Percentiles rank a stretch among this genome's conserved stretches.
Conservation (phyloP, 106 monocot species). For the Iris macrosiphon region DNA sequence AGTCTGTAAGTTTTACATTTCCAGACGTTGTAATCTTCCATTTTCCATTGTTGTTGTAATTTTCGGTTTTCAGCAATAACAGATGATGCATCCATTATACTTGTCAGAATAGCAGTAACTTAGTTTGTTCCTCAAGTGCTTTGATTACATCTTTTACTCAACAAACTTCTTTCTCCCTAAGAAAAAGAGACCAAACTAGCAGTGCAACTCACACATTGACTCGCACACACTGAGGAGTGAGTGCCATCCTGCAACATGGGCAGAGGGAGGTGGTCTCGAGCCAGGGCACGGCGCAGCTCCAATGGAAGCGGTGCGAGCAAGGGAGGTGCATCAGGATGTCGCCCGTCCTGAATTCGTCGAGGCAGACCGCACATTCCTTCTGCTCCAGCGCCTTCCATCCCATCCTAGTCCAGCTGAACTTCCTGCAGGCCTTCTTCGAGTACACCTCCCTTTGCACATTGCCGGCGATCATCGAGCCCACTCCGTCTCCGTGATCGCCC, state of each 20-base stretch:
- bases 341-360: constrained; percentile 55
- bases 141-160: too few species aligned
- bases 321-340: constrained; percentile 44
- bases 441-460: constrained; percentile 31
- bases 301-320: constrained; percentile 63
- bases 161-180: too few species aligned
- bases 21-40: too few species aligned
- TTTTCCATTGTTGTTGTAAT: too few species aligned
- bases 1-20: too few species aligned
- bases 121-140: too few species aligned
- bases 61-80: too few species aligned
- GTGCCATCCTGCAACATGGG: constrained; percentile 36
- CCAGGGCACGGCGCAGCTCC: constrained; percentile 54
- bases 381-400: constrained; percentile 31
- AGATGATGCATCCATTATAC: too few species aligned
- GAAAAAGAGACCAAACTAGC: too few species aligned
- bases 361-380: constrained; percentile 53
- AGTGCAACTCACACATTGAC: too few species aligned
- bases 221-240: background rate
- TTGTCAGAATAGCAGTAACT: too few species aligned
- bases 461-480: background rate
- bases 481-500: background rate
- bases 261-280: constrained; percentile 38
- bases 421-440: constrained; percentile 31
- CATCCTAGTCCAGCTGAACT: constrained; percentile 26